Conservation (phyloP, 2,329 filamentous ascomycete genomes). For the Claviceps maximensis region DNA sequence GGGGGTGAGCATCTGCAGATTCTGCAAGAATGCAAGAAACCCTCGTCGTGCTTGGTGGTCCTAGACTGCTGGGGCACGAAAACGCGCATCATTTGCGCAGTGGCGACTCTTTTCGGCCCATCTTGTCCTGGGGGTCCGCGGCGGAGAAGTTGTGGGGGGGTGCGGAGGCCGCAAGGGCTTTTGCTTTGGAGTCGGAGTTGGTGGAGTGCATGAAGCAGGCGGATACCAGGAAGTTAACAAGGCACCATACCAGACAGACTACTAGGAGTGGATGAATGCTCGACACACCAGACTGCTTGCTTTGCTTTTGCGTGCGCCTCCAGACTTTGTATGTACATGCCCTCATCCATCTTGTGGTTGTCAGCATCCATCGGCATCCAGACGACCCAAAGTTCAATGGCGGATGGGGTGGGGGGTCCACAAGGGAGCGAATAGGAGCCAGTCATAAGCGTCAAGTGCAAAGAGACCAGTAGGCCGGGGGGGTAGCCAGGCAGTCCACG, state of each 20-base stretch:
- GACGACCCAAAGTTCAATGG: no score
- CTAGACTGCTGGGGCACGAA: neutral
- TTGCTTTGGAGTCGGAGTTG: neutral
- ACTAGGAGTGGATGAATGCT: no score
- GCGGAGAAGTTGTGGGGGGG: conserved; percentile 6
- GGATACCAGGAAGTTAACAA: no score
- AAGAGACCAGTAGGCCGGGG: neutral
- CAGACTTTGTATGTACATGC: no score
- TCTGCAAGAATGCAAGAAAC: neutral
- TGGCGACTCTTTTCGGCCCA: conserved; percentile 7
- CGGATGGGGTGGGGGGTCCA: no score
- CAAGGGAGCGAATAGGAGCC: neutral
- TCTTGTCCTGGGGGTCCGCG: conserved; percentile 2
- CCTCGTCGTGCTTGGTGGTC: neutral
- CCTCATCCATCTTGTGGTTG: no score
- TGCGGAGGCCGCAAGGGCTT: conserved; percentile 5
- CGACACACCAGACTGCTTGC: no score
- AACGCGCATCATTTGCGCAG: neutral
- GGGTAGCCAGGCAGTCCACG: no score
- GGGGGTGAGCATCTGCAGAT: neutral
- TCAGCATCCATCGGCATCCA: no score
- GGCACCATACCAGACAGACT: no score
- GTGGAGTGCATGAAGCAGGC: neutral
- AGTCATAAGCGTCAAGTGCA: neutral
- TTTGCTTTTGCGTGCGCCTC: no score